Conservation (phyloP, 192 early-diverging fungal genomes). For the Umbelopsis ramanniana region DNA sequence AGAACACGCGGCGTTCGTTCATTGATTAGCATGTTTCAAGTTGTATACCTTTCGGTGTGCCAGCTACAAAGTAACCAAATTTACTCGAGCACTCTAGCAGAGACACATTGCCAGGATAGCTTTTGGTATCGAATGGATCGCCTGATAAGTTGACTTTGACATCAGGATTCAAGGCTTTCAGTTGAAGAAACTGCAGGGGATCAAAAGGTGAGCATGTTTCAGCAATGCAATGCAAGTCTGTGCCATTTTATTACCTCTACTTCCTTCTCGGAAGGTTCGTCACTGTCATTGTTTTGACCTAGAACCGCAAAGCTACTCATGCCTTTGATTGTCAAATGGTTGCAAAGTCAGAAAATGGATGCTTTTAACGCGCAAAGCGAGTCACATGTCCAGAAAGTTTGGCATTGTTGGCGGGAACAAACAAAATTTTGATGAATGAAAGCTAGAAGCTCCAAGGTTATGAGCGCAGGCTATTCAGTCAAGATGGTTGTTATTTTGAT, state of each 20-base stretch:
- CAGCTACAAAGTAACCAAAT: conserved; percentile 74
- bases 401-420: too few relatives aligned
- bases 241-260: not conserved
- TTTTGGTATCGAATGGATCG: conserved; percentile 25
- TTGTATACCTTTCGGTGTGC: conserved; percentile 52
- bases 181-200: conserved; percentile 22
- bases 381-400: not conserved
- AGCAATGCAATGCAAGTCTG: not conserved
- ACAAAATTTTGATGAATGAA: too few relatives aligned
- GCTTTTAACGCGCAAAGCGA: not conserved
- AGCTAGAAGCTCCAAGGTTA: too few relatives aligned
- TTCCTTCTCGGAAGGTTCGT: conserved; percentile 17
- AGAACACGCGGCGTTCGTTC: not conserved
- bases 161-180: conserved; percentile 42
- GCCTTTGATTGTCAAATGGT: conserved; percentile 6
- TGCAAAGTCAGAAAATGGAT: not conserved
- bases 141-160: conserved; percentile 45
- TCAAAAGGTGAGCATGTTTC: not conserved
- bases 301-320: conserved; percentile 14
- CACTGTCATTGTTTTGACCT: conserved; percentile 8
- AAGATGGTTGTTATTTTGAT: too few relatives aligned
- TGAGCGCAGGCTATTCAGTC: too few relatives aligned
- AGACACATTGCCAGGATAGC: conserved; percentile 51
- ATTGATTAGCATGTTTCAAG: too few relatives aligned
- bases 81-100: conserved; percentile 65